Base-by-base conservation (phyloP, 1,284 basidiomycete genomes). In the Quambalaria eucalypti region DNA sequence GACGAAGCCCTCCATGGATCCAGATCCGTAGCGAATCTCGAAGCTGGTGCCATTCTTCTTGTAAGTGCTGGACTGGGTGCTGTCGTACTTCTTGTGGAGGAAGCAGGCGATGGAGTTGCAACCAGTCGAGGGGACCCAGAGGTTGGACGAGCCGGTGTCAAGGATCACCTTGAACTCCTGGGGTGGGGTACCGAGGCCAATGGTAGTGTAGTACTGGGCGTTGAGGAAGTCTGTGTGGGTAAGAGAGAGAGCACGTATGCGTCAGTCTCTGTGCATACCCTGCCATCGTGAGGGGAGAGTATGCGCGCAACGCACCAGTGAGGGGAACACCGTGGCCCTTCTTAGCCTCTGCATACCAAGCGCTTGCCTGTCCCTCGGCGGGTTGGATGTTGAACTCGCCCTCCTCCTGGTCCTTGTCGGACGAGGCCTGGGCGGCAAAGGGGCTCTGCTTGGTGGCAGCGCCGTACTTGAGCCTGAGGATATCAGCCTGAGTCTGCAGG, bases 81-180 rank as follows among this genome's bases (percentile, higher is more conserved):
- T 86, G 71, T 97, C 87, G 77, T 97, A 98, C 81, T 96, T 96
- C 73, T 83, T 72, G 75, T 97, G 93, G 47, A 95, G 81, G 86
- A 98, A 98, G 80, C 95, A 99, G 26, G 95, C 92, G 69, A 99
- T 98, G 30, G 90, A 93, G 10, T 85, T 87, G 80, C 95, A 99
- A 65, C 83, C 78, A 30, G 79, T 78, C 69, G 90, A 90, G 9
- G 95, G 95, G 5, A 95, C 88, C 90, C 90, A 95, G 21, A 93
- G 82, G 76, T 93, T 93, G 76, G 87, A 87, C 46, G 90, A 92
- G 25, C 88, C 88, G 49, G 88, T 90, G 73, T 90, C 89, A 59
- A 90, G 82, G 56, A 90, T 83, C 65, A 92, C 78, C 89, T 89
- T 64, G 50, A 69, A 62, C 39, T 75, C 79, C 78, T 93, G 90